Evolutionary conservation across 495 filamentous ascomycete species (phyloP).

Genomic region (Hypoxylon subgilvum): DNA sequence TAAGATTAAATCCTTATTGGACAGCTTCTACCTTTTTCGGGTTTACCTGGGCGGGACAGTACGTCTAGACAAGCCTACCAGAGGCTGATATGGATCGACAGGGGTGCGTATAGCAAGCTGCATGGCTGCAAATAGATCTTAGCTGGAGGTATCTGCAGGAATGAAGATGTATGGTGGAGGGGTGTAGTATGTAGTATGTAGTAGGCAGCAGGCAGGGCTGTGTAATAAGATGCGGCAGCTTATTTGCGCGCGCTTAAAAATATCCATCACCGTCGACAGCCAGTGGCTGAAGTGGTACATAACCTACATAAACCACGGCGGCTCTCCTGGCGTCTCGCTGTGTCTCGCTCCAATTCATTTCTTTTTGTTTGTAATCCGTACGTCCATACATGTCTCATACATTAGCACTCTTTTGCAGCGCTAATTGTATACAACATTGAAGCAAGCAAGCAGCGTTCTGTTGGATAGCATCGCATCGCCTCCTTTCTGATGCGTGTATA

Average conservation of each 20-base stretch:
- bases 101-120: slow-evolving; percentile 19
- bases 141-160: slow-evolving; percentile 10
- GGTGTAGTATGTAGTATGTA: too few relatives aligned
- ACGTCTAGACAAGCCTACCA: slow-evolving; percentile 13
- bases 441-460: too few relatives aligned
- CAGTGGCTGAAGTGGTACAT: slow-evolving; percentile 6
- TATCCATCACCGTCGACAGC: background rate
- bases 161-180: background rate
- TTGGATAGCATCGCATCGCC: too few relatives aligned
- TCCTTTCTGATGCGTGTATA: too few relatives aligned
- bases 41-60: background rate
- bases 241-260: slow-evolving; percentile 28
- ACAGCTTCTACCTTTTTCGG: slow-evolving; percentile 1
- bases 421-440: too few relatives aligned
- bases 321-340: slow-evolving; percentile 25
- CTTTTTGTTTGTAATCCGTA: too few relatives aligned
- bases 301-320: too few relatives aligned
- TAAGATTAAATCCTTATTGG: slow-evolving; percentile 23
- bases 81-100: slow-evolving; percentile 20
- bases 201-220: slow-evolving; percentile 5
- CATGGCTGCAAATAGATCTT: slow-evolving; percentile 38
- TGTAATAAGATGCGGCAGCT: slow-evolving; percentile 9
- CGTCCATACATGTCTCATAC: too few relatives aligned
- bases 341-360: slow-evolving; percentile 1
- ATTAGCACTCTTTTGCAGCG: too few relatives aligned